Percentiles rank a stretch among this genome's conserved stretches.
phyloP scores from a whole-genome alignment of 352 stramenopile genomes.

The Pythium diclinum region DNA sequence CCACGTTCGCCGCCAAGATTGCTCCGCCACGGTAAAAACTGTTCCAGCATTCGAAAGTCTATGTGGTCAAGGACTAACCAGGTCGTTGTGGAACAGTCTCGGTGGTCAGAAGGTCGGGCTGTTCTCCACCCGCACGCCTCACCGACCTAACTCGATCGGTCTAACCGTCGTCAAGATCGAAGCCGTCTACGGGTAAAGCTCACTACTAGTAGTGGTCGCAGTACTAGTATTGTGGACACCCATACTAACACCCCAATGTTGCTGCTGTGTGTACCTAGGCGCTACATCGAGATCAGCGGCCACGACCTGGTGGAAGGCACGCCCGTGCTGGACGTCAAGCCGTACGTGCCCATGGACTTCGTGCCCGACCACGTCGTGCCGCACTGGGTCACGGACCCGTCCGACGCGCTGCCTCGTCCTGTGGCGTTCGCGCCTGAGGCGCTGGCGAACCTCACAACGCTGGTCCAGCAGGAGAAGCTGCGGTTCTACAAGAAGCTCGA shows the following conservation, averaged over 20 bases:
- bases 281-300: conserved; percentile 88
- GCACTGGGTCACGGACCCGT: conserved; percentile 62
- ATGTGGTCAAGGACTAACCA: not conserved
- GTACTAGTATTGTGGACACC: too few species aligned
- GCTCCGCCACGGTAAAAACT: conserved; percentile 54
- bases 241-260: too few species aligned
- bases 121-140: conserved; percentile 95
- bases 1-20: conserved; percentile 81
- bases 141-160: conserved; percentile 95
- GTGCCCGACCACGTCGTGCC: conserved; percentile 55
- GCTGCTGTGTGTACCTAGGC: conserved; percentile 20
- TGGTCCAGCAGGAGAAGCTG: conserved; percentile 44
- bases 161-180: conserved; percentile 91
- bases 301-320: conserved; percentile 96
- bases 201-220: too few species aligned
- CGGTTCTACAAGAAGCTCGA: conserved; percentile 61
- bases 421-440: conserved; percentile 59
- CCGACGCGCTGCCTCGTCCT: conserved; percentile 40
- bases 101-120: conserved; percentile 89
- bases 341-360: conserved; percentile 91
- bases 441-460: conserved; percentile 32
- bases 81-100: conserved; percentile 30
- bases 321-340: conserved; percentile 98
- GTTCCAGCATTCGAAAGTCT: not conserved
- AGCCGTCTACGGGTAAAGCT: conserved; percentile 50